Percentiles rank a stretch among this genome's conserved stretches.
These are phyloP conservation scores for Nicotiana benthamiana DNA, from an alignment of 257 asterid species.

Conservation along the genomic window DNA sequence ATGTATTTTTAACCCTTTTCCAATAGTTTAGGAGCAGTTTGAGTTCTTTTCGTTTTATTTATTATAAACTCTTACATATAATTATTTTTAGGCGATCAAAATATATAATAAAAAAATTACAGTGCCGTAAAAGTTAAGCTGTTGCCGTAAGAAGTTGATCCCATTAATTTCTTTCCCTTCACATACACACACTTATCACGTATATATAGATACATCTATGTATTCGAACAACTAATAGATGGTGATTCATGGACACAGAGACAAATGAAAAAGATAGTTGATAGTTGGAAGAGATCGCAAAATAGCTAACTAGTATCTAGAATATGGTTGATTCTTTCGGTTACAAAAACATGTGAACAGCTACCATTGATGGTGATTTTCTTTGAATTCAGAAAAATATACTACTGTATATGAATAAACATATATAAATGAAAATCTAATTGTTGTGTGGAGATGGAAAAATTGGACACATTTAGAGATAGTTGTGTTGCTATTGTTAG, in stretches of 20 bases:
- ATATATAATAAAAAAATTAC: no score
- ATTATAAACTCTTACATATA: no score
- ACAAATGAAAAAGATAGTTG: background rate
- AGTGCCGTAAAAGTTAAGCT: no score
- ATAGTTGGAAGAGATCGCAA: background rate
- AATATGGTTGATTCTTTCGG: background rate
- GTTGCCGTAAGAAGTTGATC: background rate
- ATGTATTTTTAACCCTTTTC: no score
- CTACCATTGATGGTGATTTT: conserved; percentile 4
- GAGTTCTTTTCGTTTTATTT: no score
- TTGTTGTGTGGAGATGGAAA: background rate
- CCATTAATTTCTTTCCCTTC: background rate
- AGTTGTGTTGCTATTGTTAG: background rate
- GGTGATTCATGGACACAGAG: background rate
- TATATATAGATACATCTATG: no score
- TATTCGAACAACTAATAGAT: background rate
- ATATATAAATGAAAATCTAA: background rate
- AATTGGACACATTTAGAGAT: background rate
- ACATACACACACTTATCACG: background rate
- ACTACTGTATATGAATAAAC: background rate
- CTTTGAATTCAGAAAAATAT: background rate
- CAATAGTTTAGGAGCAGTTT: no score
- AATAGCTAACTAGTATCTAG: background rate
- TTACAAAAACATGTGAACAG: conserved; percentile 10
- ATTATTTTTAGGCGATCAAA: no score